Evolutionary conservation across 2,329 filamentous ascomycete genomes (phyloP).

Genomic region (Didymella pinodella): DNA sequence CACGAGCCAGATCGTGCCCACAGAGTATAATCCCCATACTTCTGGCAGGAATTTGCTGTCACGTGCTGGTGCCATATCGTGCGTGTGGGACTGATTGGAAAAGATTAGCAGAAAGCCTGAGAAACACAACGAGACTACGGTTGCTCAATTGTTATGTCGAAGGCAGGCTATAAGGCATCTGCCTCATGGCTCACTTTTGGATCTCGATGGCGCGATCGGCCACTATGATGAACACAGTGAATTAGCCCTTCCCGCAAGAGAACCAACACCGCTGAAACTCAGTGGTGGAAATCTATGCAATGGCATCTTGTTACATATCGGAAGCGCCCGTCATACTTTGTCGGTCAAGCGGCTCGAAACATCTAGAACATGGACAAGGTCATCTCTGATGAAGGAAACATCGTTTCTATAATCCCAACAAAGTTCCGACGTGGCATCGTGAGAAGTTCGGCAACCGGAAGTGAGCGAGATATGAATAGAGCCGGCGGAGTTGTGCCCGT

Average conservation of each 20-base stretch:
- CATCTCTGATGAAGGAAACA: background rate
- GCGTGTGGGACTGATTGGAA: background rate
- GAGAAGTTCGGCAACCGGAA: background rate
- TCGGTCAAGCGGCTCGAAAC: background rate
- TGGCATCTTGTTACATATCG: background rate
- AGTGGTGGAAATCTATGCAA: background rate
- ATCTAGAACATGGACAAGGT: background rate
- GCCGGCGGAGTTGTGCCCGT: conserved; percentile 17
- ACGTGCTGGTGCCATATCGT: conserved; percentile 17
- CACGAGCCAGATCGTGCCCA: conserved; percentile 13
- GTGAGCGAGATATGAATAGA: background rate
- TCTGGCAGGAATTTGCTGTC: conserved; percentile 20
- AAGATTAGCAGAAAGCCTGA: background rate
- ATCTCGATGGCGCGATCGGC: background rate
- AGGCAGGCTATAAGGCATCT: background rate
- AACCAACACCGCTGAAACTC: background rate
- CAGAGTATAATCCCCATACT: conserved; percentile 13
- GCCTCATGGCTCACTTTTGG: background rate
- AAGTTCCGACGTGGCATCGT: background rate
- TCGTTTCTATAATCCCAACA: conserved; percentile 1
- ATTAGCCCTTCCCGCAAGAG: background rate
- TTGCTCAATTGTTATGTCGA: background rate
- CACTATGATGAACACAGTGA: background rate
- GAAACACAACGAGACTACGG: background rate
- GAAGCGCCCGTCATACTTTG: background rate